Base-by-base conservation (phyloP, 2,329 filamentous ascomycete genomes). In the Colletotrichum kahawae region DNA sequence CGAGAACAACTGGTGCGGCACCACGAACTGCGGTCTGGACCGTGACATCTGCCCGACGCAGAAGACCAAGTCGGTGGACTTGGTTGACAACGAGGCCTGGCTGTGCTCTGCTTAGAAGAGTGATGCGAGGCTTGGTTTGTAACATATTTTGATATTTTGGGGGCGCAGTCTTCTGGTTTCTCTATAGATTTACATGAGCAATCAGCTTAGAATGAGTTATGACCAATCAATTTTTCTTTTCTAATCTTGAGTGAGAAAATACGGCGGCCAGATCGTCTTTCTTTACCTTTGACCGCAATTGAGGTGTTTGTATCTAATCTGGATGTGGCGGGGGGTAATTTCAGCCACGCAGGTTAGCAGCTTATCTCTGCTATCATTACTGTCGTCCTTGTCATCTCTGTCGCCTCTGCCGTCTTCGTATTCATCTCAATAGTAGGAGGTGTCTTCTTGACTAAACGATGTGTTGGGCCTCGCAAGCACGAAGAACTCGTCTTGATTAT, bases 1-100 rank as follows among this genome's bases (percentile, higher is more conserved):
- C 60, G 24, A 66, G 14, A 57, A 65, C 10, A 9, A 65, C 59
- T 57, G 31, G 43, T 70, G 68, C 24, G 68, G 60, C 13, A 57
- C 43, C 2, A 70, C 43, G 1, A 33, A 33, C 12, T 70, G 68
- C 48, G 68, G 68, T 21, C 16, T 38, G 38, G 31, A 33, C 43
- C 43, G 68, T 6, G 2, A 56, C 1, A 31, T 71, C 21, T 71
- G 68, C 48, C 43, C 68, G 0, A 5, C 2, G n/a, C 7, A 56
- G 59, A 66, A 57, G 24, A 66, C 68, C 3, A 71, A 71, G 24
- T 21, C 60, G 2, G 68, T 71, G 16, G 33, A 71, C 2, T 10
- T 71, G 24, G 9, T 13, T 9, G 68, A 71, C 33, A n/a, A 12
- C 48, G 7, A 14, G 7, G n/a, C 13, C 12, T 71, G 68, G 68